Conservation (phyloP, 345 rosid species). For the Citrus reticulata region DNA sequence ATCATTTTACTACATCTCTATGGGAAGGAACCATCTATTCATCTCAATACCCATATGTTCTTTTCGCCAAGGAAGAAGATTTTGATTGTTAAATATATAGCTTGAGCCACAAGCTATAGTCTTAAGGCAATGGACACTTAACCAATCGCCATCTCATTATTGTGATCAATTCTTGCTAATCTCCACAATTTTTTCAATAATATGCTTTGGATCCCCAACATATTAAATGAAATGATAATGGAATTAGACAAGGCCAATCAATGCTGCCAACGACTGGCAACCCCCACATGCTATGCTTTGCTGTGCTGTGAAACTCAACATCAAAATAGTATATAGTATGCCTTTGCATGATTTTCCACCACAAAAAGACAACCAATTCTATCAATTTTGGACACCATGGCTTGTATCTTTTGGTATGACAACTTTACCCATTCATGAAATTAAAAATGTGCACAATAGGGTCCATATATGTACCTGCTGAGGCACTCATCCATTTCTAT, state of each 20-base stretch:
- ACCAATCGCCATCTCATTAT: background rate
- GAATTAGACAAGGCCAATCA: background rate
- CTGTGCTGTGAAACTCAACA: background rate
- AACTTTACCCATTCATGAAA: background rate
- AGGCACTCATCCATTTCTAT: background rate
- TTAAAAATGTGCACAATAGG: background rate
- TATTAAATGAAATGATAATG: background rate
- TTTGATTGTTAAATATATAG: background rate
- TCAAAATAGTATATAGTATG: background rate
- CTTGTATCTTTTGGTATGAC: background rate
- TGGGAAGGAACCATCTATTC: background rate
- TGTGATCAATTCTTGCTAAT: background rate
- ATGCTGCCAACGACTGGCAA: background rate
- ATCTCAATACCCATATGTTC: background rate
- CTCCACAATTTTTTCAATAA: background rate
- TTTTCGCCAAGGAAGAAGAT: background rate
- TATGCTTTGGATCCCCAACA: background rate
- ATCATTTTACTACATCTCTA: background rate
- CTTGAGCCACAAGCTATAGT: background rate
- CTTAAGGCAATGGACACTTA: background rate
- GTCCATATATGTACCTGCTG: background rate
- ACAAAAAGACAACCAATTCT: background rate
- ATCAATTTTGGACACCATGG: slow-evolving; percentile 6
- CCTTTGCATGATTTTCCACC: background rate
- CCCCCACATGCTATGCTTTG: background rate